Conservation (phyloP, 257 asterid genomes). For the Nicotiana paniculata region DNA sequence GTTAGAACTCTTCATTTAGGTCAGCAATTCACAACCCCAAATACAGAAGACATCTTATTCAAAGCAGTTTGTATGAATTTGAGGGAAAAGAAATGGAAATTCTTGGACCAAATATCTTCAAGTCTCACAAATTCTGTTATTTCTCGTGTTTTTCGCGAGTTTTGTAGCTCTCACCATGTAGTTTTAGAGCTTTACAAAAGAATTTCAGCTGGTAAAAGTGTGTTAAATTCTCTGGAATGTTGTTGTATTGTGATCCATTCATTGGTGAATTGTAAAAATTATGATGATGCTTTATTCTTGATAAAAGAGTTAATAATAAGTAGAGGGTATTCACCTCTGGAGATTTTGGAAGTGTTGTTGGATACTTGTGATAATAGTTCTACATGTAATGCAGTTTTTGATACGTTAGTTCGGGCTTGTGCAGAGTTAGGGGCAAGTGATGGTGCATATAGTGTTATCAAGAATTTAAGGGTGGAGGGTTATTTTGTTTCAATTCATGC, state of each 20-base stretch:
- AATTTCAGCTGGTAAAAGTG: constrained; percentile 22
- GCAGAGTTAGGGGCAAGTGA: constrained; percentile 56
- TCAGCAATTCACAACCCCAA: constrained; percentile 38
- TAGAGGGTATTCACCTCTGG: constrained; percentile 50
- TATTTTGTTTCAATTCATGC: constrained; percentile 59
- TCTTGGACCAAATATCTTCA: constrained; percentile 44
- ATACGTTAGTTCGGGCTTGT: constrained; percentile 65
- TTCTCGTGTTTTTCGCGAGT: constrained; percentile 51
- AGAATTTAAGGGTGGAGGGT: constrained; percentile 32
- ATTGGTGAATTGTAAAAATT: constrained; percentile 46
- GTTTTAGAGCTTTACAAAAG: constrained; percentile 45
- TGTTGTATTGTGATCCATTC: constrained; percentile 50
- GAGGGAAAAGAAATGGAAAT: constrained; percentile 70
- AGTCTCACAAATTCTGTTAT: constrained; percentile 34
- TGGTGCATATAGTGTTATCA: constrained; percentile 54
- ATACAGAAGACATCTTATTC: constrained; percentile 53
- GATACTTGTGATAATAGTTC: constrained; percentile 12
- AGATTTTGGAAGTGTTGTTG: constrained; percentile 43
- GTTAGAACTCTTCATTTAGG: constrained; percentile 50
- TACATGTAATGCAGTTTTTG: constrained; percentile 33
- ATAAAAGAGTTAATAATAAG: constrained; percentile 53
- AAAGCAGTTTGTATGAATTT: constrained; percentile 59
- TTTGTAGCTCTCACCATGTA: constrained; percentile 40
- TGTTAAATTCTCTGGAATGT: constrained; percentile 38
- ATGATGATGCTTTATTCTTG: constrained; percentile 54